Percentiles rank a stretch among this genome's conserved stretches.
These are phyloP conservation scores for Fusarium pininemorale DNA, from an alignment of 2,329 filamentous ascomycete species.

Conservation along the genomic window DNA sequence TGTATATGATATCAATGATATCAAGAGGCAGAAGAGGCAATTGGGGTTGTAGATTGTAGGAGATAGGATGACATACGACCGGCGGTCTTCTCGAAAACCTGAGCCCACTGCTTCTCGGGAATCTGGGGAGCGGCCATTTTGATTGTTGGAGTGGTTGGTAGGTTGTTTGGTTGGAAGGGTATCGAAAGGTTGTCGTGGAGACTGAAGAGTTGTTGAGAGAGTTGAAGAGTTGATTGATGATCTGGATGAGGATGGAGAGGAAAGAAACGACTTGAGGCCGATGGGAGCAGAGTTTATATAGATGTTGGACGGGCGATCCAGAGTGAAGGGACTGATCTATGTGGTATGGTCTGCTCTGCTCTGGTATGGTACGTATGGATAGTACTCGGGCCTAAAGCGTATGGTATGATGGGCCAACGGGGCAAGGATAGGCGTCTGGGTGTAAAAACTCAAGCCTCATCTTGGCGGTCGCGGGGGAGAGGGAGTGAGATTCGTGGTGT, in stretches of 20 bases:
- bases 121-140: conserved; percentile 58
- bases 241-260: conserved; percentile 42
- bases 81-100: conserved; percentile 85
- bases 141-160: conserved; percentile 25
- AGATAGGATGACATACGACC: conserved; percentile 61
- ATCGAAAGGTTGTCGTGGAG: conserved; percentile 38
- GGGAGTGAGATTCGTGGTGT: conserved; percentile 26
- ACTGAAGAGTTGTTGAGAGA: conserved; percentile 31
- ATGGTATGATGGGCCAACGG: conserved; percentile 42
- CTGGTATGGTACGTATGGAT: conserved; percentile 19
- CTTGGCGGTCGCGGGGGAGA: conserved; percentile 39
- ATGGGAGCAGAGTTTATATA: conserved; percentile 44
- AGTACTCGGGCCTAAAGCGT: conserved; percentile 39
- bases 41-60: neutral
- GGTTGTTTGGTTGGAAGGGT: conserved; percentile 19
- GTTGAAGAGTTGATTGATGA: conserved; percentile 40
- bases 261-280: conserved; percentile 31
- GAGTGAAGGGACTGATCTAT: conserved; percentile 27
- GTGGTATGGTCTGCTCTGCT: conserved; percentile 9
- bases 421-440: conserved; percentile 36
- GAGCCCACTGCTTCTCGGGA: conserved; percentile 88
- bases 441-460: conserved; percentile 39
- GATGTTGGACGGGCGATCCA: conserved; percentile 32
- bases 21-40: conserved; percentile 6
- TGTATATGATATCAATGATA: conserved; percentile 22